These are phyloP conservation scores for Vitis hybrid DNA, from an alignment of 177 flowering plant species.

Conservation along the genomic window DNA sequence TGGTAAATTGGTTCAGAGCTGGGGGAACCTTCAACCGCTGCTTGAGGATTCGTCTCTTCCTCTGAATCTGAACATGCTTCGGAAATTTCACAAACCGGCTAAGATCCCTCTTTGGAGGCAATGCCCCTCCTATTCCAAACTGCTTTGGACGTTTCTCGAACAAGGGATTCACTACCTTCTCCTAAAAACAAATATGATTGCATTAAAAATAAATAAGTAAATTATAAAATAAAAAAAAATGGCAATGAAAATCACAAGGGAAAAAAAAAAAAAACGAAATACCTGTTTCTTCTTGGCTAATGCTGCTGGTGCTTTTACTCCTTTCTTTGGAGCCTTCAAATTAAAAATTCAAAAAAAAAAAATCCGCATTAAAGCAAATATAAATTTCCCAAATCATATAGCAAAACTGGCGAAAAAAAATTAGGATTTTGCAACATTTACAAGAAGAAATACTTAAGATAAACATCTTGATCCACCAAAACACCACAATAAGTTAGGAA, in stretches of 20 bases:
- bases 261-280: neutral
- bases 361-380: neutral
- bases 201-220: neutral
- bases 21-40: constrained; percentile 57
- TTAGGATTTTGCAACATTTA: too few species aligned
- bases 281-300: constrained; percentile 42
- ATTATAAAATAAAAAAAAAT: neutral
- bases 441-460: too few species aligned
- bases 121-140: constrained; percentile 59
- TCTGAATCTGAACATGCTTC: constrained; percentile 41
- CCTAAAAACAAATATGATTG: constrained; percentile 13
- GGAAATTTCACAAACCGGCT: constrained; percentile 47
- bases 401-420: neutral
- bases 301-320: constrained; percentile 30
- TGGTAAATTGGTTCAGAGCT: constrained; percentile 49
- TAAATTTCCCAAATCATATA: neutral
- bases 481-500: too few species aligned
- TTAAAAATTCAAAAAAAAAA: neutral
- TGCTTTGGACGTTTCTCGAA: constrained; percentile 61
- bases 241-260: neutral
- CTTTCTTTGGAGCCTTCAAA: constrained; percentile 46
- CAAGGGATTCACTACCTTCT: constrained; percentile 49
- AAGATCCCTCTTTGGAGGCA: constrained; percentile 57
- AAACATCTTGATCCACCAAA: too few species aligned
- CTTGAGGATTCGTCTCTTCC: constrained; percentile 46